phyloP scores from a whole-genome alignment of 1,284 basidiomycete genomes.

The Leccinum pachyderme region DNA sequence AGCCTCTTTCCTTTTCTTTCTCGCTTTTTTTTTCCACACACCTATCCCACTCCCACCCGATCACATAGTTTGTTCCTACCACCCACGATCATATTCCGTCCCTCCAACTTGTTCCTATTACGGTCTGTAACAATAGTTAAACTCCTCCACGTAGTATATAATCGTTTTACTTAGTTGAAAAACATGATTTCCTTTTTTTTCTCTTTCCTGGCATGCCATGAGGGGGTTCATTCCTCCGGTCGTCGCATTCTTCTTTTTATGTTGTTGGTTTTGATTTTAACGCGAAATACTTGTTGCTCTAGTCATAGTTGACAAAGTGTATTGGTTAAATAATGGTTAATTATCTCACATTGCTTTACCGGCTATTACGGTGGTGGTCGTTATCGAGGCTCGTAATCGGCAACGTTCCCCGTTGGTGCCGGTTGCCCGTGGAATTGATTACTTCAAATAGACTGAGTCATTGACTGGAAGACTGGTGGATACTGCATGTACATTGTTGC shows the following conservation, averaged over 20 bases:
- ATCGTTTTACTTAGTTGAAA: slow-evolving; percentile 13
- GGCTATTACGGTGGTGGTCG: neutral
- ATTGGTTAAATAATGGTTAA: neutral
- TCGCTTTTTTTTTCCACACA: slow-evolving; percentile 5
- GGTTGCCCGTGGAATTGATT: neutral
- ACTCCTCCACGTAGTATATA: slow-evolving; percentile 30
- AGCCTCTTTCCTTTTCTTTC: neutral
- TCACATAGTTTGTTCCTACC: slow-evolving; percentile 20
- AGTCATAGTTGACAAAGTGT: neutral
- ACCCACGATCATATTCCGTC: slow-evolving; percentile 12
- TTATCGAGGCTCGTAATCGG: neutral
- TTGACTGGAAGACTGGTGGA: neutral
- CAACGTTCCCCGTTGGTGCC: neutral
- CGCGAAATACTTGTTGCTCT: neutral
- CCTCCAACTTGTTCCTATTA: slow-evolving; percentile 30
- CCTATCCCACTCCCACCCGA: slow-evolving; percentile 3
- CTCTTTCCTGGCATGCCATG: neutral
- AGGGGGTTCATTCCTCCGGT: neutral
- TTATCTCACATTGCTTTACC: neutral
- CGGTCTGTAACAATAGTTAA: slow-evolving; percentile 32
- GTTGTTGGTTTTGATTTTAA: slow-evolving; percentile 3
- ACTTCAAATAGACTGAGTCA: neutral
- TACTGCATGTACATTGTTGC: no score
- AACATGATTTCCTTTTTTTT: slow-evolving; percentile 2
- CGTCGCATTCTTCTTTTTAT: neutral